Evolutionary conservation across 805 yeast species (phyloP), one percentile per base, ranked within the genome.

Genomic region (Teunomyces stri): DNA sequence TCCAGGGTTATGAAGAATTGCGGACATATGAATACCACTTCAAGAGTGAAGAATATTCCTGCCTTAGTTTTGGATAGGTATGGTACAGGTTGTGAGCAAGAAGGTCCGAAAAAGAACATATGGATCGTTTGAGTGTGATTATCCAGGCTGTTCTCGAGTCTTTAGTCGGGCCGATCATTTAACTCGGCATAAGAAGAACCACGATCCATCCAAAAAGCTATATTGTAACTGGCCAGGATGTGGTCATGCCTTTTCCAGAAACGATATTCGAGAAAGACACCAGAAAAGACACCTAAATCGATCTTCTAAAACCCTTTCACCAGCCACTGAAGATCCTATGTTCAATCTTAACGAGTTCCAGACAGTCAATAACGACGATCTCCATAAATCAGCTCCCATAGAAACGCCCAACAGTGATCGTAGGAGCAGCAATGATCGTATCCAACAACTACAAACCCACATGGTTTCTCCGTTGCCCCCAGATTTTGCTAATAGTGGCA

Each of bases 61-160:
- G 9, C 5, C 5, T 7, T 9, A n/a, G 12, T 4, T 16, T 34
- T 16, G 3, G 5, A 7, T 5, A 11, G 10, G 16, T 3, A 37
- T 37, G 40, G 15, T 37, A 22, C 28, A 37, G 15, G 12, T n/a
- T 18, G 25, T 21, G 11, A 22, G 28, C 9, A 41, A 34, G 12
- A 46, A 44, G 46, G 59, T 55, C 36, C 43, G 64, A 13, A 57
- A 53, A 41, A 51, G 65, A 34, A 47, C 50, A 2, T 50, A 54
- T 43, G 66, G 66, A 6, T 42, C 51, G 10, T 57, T 45, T 9
- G 33, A 13, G 16, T 48, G 51, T 33, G 42, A 35, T 15, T 12
- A 15, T 18, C 22, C 44, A 11, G 36, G 31, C 5, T 48, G 51
- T 28, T 45, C 20, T 10, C 42, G 46, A 2, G 37, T 30, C 16